These are phyloP conservation scores for Leccinum longicurvipes DNA, from an alignment of 768 basidiomycete species.

Conservation along the genomic window DNA sequence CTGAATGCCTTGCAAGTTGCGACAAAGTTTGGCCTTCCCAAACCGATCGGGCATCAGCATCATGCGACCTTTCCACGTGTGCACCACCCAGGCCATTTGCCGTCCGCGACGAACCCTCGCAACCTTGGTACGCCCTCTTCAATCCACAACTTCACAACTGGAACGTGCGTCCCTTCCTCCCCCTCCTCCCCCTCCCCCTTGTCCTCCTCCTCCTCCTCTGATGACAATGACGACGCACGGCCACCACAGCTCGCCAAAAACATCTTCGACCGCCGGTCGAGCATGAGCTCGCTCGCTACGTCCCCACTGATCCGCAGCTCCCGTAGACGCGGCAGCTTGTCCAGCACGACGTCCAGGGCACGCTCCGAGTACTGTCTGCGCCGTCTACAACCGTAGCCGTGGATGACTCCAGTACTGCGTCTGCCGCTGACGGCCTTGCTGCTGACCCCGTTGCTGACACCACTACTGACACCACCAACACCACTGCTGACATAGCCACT, in stretches of 20 bases:
- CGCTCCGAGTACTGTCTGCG: constrained; percentile 6
- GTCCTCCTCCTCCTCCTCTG: neutral
- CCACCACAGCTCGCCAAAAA: constrained; percentile 8
- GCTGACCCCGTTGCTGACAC: too few species aligned
- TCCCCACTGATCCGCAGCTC: constrained; percentile 21
- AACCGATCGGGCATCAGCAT: neutral
- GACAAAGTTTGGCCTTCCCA: neutral
- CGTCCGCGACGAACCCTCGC: constrained; percentile 18
- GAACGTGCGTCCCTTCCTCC: neutral
- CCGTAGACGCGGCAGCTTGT: constrained; percentile 16
- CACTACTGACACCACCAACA: too few species aligned
- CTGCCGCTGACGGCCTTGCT: neutral
- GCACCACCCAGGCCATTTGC: constrained; percentile 21
- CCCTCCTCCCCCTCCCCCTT: neutral
- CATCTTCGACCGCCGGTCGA: constrained; percentile 18
- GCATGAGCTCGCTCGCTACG: constrained; percentile 24
- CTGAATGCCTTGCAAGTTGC: too few species aligned
- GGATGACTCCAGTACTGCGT: neutral
- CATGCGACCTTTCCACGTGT: constrained; percentile 9
- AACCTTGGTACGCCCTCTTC: constrained; percentile 20
- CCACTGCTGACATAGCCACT: neutral
- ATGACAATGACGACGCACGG: neutral
- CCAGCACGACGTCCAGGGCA: constrained; percentile 16
- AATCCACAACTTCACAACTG: constrained; percentile 17
- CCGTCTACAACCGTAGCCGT: neutral